Evolutionary conservation across 306 rosid species (phyloP).

Genomic region (Mimosa bimucronata): DNA sequence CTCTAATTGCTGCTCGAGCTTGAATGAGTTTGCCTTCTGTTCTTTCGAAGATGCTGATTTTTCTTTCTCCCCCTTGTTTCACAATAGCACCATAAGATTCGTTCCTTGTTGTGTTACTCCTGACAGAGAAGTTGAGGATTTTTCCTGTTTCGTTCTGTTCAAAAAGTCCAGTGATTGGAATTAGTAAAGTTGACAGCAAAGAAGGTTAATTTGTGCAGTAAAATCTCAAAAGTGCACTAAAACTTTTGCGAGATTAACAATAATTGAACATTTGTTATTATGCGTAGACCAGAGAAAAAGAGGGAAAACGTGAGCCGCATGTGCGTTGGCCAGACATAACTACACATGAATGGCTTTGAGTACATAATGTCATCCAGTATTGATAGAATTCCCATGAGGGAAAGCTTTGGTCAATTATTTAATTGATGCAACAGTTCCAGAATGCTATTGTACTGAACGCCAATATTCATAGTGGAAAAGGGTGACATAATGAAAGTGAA

Average conservation of each 20-base stretch:
- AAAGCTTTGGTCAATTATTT: constrained; percentile 14
- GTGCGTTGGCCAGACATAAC: background rate
- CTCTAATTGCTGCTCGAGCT: constrained; percentile 78
- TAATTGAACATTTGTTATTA: too few relatives aligned
- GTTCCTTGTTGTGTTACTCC: constrained; percentile 28
- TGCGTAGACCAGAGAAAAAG: too few relatives aligned
- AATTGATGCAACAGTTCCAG: background rate
- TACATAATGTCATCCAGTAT: too few relatives aligned
- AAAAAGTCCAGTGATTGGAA: background rate
- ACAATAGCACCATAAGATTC: constrained; percentile 38
- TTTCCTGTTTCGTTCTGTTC: constrained; percentile 44
- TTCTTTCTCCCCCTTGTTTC: constrained; percentile 43
- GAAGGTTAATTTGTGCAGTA: background rate
- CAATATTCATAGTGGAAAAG: background rate
- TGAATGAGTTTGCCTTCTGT: constrained; percentile 65
- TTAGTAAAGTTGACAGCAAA: background rate
- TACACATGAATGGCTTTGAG: too few relatives aligned
- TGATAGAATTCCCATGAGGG: background rate
- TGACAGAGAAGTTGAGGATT: constrained; percentile 32
- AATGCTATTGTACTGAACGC: background rate
- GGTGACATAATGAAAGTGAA: background rate
- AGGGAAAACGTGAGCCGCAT: background rate
- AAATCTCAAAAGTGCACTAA: background rate
- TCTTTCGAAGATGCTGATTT: constrained; percentile 50
- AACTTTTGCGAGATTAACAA: background rate